Base-by-base conservation (phyloP, 139 green algal genomes). In the Mychonastes homosphaera region DNA sequence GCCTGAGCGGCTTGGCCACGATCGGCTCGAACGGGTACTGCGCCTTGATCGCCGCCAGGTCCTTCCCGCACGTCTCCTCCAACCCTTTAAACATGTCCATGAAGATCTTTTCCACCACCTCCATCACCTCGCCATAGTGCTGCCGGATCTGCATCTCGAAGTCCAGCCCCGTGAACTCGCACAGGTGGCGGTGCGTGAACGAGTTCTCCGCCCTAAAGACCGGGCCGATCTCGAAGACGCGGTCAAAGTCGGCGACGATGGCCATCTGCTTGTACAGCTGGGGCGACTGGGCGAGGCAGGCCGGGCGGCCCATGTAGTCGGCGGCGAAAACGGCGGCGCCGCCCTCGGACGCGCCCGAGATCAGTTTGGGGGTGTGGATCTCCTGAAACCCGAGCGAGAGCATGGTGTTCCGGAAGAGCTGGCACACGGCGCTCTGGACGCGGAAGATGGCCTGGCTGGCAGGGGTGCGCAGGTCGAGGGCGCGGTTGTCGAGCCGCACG, bases 261-360 rank as follows among this genome's bases (percentile, higher is more conserved):
- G 88, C 87, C 91, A 98, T 98, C 80, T 98, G 91, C 74, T 97
- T 97, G 76, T 95, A 96, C 55, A 97, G 80, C 77, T 97, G 90
- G 41, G 90, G 90, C 2, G 70, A 86, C 72, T 95, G 90, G 38
- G 92, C 92, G 40, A 99, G 76, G 78, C 92, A 99, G 39, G 79
- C 92, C 28, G 78, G 69, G 4, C 58, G 76, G 13, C 87, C 91
- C 81, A 97, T 93, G 83, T 99, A 99, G 53, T 97, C 77, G 27
- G 95, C 71, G n/a, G 64, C 67, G 84, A 98, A 98, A 29, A 97
- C 91, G 19, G 78, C 63, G 18, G 92, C 81, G 49, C 92, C 92
- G 47, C 92, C 91, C 69, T 97, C 90, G 43, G 64, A 84, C 21
- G 88, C 77, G 35, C 90, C 90, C 8, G 67, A 76, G 27, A 90